Evolutionary conservation across 208 protist species (phyloP), one percentile per base, ranked within the genome.

Genomic region (Angomonas deanei): DNA sequence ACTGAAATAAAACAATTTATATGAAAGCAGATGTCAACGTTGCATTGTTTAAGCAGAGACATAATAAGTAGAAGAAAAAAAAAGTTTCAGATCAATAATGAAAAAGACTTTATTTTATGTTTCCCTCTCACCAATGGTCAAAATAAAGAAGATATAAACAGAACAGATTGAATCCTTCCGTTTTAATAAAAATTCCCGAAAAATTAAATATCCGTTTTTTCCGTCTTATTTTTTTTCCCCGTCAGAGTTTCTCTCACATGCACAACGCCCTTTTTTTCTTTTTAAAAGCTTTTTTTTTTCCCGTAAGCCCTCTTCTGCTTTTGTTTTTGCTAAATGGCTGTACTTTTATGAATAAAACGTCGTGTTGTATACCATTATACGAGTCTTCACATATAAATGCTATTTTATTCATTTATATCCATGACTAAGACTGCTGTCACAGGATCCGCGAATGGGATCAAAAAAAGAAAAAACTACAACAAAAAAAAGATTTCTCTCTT

Each of bases 281-380:
- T 53, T 53, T 53, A 17, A 11, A 28, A 24, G 5, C 47, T 53
- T 15, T 26, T 28, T 26, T 28, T n/a, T 53, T 6, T 53, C 47
- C 47, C 21, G 23, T 53, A 53, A 53, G 47, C 47, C 47, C 47
- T 53, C 47, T 53, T 53, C 47, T 53, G 47, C n/a, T 53, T 53
- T 15, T 26, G 8, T 26, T 53, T 26, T 28, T 53, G 47, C n/a
- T 26, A 28, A 15, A 53, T 53, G 11, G 47, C 47, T 53, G 47
- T 53, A 53, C 47, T 5, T 28, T 28, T 53, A 17, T 26, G 23
- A 53, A 24, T 8, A 53, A 24, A 53, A 24, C 21, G 47, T 28
- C 47, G 8, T 53, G 5, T 26, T 53, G 6, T 26, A 8, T 28
- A 53, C 11, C 47, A 53, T 28, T n/a, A 15, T 42, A 15, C 15